Percentiles rank a stretch among this genome's conserved stretches.
Conservation (phyloP, 306 rosid genomes). For the Cicer yamashitae region DNA sequence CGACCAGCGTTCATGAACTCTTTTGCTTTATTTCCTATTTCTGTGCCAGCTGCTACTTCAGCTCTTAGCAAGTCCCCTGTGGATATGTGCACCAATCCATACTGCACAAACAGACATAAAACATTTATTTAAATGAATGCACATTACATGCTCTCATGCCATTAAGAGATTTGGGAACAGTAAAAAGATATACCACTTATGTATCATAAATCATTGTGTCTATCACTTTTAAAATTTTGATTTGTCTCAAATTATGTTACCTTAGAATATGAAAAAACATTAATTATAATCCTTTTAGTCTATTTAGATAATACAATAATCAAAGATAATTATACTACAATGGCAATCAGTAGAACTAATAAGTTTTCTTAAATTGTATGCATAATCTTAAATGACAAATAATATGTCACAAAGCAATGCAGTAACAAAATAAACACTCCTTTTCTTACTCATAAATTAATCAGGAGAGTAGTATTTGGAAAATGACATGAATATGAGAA, state of each 20-base stretch:
- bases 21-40: conserved; percentile 87
- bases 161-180: background rate
- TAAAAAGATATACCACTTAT: background rate
- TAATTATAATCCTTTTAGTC: too few species aligned
- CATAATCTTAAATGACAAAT: too few species aligned
- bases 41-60: conserved; percentile 86
- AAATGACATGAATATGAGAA: background rate
- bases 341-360: too few species aligned
- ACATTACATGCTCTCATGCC: background rate
- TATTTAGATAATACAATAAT: too few species aligned
- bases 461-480: background rate
- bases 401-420: too few species aligned
- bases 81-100: conserved; percentile 92
- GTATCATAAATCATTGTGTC: too few species aligned
- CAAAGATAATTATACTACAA: too few species aligned
- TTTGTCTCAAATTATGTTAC: background rate
- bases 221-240: background rate
- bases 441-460: too few species aligned
- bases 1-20: conserved; percentile 88
- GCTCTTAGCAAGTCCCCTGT: conserved; percentile 93
- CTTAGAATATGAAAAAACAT: background rate
- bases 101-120: conserved; percentile 57
- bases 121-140: background rate
- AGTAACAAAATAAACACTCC: too few species aligned
- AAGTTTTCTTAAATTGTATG: too few species aligned